phyloP scores from a whole-genome alignment of 768 basidiomycete genomes.

The Clitopilus hobsonii region DNA sequence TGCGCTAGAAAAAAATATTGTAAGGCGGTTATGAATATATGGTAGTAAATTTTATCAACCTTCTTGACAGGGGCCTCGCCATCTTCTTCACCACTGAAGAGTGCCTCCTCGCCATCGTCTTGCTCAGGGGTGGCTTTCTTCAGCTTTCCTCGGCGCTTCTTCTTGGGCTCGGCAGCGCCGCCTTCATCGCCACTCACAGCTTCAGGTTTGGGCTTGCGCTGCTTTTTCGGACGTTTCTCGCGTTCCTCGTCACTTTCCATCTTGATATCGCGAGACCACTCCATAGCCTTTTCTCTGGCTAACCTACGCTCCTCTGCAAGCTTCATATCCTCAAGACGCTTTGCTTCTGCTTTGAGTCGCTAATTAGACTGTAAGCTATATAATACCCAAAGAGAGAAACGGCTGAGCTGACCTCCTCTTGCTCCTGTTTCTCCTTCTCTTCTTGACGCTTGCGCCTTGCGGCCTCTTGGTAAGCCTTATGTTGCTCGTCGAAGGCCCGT shows the following conservation, averaged over 20 bases:
- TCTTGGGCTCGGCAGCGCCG: slow-evolving; percentile 65
- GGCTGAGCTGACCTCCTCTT: slow-evolving; percentile 50
- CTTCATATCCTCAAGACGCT: slow-evolving; percentile 67
- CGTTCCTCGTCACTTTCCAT: slow-evolving; percentile 79
- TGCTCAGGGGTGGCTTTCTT: slow-evolving; percentile 51
- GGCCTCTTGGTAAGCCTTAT: slow-evolving; percentile 65
- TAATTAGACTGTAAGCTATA: slow-evolving; percentile 20
- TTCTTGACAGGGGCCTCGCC: slow-evolving; percentile 63
- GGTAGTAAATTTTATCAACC: slow-evolving; percentile 28
- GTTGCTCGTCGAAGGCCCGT: slow-evolving; percentile 65
- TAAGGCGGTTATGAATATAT: slow-evolving; percentile 11
- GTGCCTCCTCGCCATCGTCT: slow-evolving; percentile 55
- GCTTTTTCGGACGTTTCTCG: slow-evolving; percentile 57
- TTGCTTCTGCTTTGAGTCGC: slow-evolving; percentile 58
- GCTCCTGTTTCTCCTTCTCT: slow-evolving; percentile 65
- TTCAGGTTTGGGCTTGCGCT: slow-evolving; percentile 48
- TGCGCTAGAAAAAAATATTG: slow-evolving; percentile 26
- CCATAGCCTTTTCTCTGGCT: slow-evolving; percentile 74
- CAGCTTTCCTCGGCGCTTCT: slow-evolving; percentile 65
- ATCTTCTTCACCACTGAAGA: slow-evolving; percentile 73
- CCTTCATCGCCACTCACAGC: slow-evolving; percentile 31
- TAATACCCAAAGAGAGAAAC: background rate
- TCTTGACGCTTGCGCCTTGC: slow-evolving; percentile 77
- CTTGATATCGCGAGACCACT: slow-evolving; percentile 68
- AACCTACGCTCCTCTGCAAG: slow-evolving; percentile 75